A percentile compares a stretch with the other conserved stretches of the same genome.
Conservation (phyloP, 768 basidiomycete genomes). For the Rhizopogon roseolus region DNA sequence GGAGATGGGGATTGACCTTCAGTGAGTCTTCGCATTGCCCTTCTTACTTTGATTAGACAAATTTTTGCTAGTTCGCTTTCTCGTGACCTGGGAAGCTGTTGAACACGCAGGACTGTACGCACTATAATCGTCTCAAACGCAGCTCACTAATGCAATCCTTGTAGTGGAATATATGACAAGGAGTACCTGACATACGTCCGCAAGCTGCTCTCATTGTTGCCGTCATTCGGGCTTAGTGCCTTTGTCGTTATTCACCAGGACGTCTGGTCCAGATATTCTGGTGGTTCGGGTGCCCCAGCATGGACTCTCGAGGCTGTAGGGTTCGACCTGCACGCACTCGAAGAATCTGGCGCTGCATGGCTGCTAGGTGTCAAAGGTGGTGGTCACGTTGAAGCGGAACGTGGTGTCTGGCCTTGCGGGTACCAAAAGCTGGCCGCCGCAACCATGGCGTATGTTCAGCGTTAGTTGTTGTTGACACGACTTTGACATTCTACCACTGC, state of each 20-base stretch:
- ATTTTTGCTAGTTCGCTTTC: slow-evolving; percentile 65
- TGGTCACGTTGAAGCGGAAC: slow-evolving; percentile 70
- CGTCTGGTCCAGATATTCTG: slow-evolving; percentile 92
- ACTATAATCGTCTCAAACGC: neutral
- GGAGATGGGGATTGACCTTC: slow-evolving; percentile 86
- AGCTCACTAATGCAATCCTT: neutral
- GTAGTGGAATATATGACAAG: slow-evolving; percentile 77
- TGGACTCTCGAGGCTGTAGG: slow-evolving; percentile 91
- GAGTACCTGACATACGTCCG: slow-evolving; percentile 82
- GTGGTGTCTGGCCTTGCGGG: slow-evolving; percentile 89
- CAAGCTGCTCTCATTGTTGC: slow-evolving; percentile 59
- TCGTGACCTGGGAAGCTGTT: slow-evolving; percentile 96
- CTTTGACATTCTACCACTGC: neutral
- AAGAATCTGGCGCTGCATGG: slow-evolving; percentile 86
- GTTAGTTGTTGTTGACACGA: slow-evolving; percentile 1
- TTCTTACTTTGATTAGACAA: neutral
- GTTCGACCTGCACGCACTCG: slow-evolving; percentile 76
- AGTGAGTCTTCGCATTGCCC: slow-evolving; percentile 40
- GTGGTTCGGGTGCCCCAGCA: slow-evolving; percentile 93
- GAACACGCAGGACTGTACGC: slow-evolving; percentile 92
- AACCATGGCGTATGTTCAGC: slow-evolving; percentile 75
- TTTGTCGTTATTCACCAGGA: slow-evolving; percentile 89
- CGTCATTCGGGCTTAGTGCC: slow-evolving; percentile 66
- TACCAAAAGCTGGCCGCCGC: slow-evolving; percentile 92
- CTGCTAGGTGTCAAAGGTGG: slow-evolving; percentile 73